These are phyloP conservation scores for Solanum peruvianum DNA, from an alignment of 257 asterid species.

Conservation along the genomic window DNA sequence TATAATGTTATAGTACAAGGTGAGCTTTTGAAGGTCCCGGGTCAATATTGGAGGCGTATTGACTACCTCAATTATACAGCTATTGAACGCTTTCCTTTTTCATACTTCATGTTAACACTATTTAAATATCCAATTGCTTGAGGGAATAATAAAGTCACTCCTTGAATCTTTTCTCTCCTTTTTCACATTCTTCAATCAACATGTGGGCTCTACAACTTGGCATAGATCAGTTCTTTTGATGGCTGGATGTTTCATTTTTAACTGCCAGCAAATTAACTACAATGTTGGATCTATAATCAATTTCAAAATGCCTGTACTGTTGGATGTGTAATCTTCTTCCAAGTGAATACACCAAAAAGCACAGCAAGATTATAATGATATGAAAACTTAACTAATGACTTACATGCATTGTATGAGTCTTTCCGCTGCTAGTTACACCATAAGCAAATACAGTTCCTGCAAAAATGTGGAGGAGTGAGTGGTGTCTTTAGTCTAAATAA, in stretches of 20 bases:
- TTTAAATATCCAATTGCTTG: not conserved
- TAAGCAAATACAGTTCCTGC: conserved; percentile 81
- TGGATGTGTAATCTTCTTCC: not conserved
- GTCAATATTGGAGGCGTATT: not conserved
- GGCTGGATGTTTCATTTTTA: not conserved
- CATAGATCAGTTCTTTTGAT: not conserved
- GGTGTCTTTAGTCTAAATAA: not conserved
- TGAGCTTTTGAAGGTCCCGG: too few species aligned
- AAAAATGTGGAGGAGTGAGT: not conserved
- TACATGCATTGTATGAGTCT: conserved; percentile 92
- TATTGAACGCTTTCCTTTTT: not conserved
- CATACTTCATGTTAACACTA: not conserved
- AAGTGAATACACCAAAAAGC: not conserved
- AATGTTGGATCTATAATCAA: not conserved
- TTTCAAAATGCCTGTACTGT: not conserved
- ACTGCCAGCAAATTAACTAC: not conserved
- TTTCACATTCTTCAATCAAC: not conserved
- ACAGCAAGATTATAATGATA: not conserved
- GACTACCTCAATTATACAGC: not conserved
- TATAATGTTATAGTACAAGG: not conserved
- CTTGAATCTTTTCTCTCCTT: not conserved
- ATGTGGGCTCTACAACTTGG: not conserved
- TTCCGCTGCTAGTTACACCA: conserved; percentile 90
- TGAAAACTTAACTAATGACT: not conserved
- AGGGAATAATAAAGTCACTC: not conserved